Percentiles rank a stretch among this genome's conserved stretches.
phyloP scores from a whole-genome alignment of 192 early-diverging fungal species.

The Chytriomyces sp. region DNA sequence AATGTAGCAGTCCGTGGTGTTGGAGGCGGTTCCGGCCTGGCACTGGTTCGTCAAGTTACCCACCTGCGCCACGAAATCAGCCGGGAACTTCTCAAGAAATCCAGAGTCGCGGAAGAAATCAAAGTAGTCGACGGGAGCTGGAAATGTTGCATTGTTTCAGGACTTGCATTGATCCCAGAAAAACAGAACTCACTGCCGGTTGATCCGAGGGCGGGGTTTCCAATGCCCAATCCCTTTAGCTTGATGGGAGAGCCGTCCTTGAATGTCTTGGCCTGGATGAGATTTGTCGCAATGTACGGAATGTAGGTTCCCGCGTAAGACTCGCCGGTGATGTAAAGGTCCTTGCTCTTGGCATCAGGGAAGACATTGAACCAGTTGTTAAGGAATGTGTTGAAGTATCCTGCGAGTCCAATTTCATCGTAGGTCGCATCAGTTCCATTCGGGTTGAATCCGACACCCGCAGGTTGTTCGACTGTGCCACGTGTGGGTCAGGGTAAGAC shows the following conservation, averaged over 20 bases:
- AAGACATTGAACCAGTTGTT: constrained; percentile 44
- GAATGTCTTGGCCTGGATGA: constrained; percentile 8
- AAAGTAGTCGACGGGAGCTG: constrained; percentile 16
- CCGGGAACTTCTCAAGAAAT: neutral
- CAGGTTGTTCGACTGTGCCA: constrained; percentile 64
- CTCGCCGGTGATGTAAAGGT: constrained; percentile 62
- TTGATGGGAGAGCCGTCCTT: constrained; percentile 19
- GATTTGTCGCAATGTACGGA: constrained; percentile 6
- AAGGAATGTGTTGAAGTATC: constrained; percentile 14
- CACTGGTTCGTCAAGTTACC: neutral
- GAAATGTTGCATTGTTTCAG: neutral
- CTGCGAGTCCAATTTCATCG: neutral
- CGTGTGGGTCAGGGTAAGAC: neutral
- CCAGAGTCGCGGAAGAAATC: constrained; percentile 39
- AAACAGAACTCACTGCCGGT: neutral
- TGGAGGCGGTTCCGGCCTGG: neutral
- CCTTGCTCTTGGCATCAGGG: constrained; percentile 52
- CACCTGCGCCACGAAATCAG: constrained; percentile 32
- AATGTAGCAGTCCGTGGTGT: neutral
- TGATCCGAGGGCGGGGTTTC: constrained; percentile 36
- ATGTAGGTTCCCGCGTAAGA: constrained; percentile 38
- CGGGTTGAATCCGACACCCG: constrained; percentile 57
- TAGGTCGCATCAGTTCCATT: neutral
- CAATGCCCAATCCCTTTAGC: constrained; percentile 53
- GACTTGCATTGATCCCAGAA: neutral